Evolutionary conservation across 805 yeast genomes (phyloP), one percentile per base, ranked within the genome.

Genomic region (Nakazawaea siamensis): DNA sequence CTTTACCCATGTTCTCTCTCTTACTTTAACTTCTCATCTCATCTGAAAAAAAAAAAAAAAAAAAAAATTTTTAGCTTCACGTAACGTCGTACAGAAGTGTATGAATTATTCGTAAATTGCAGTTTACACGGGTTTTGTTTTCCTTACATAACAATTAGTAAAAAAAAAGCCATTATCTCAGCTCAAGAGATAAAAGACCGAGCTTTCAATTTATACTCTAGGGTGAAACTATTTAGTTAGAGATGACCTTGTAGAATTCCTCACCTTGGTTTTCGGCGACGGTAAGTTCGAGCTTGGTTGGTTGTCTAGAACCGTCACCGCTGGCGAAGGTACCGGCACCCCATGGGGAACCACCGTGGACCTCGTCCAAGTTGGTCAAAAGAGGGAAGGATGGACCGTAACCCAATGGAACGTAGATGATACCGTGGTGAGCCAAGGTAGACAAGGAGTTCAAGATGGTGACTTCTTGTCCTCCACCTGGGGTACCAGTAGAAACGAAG

Each of bases 301-400:
- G 80, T 47, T 64, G 62, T 64, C 92, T 75, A 5, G 82, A 70
- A 34, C 94, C 94, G 52, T 80, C 92, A 33, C 69, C 64, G 31
- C 76, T 84, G 23, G 94, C 87, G 48, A 69, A 64, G 23, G 82
- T 62, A 46, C 94, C 94, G 27, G 95, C 81, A 56, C 95, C 95
- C 86, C 88, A 85, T 30, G 94, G 73, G 17, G 87, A 73, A 38
- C 83, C 84, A 44, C 94, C 94, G 52, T 80, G 94, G 34, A 73
- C 66, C 61, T 81, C 86, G 3, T 67, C 71, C 29, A 78, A 50
- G 57, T 66, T 66, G 29, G 81, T 59, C 44, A 78, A 50, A 45
- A 66, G 67, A 8, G 69, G 66, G 56, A 76, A 78, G 3, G 70
- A 63, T 42, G 64, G 54, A 43, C 66, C 69, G 61, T 76, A 83